Base-by-base conservation (phyloP, 2,329 filamentous ascomycete species). In the Ophiostoma sp. region DNA sequence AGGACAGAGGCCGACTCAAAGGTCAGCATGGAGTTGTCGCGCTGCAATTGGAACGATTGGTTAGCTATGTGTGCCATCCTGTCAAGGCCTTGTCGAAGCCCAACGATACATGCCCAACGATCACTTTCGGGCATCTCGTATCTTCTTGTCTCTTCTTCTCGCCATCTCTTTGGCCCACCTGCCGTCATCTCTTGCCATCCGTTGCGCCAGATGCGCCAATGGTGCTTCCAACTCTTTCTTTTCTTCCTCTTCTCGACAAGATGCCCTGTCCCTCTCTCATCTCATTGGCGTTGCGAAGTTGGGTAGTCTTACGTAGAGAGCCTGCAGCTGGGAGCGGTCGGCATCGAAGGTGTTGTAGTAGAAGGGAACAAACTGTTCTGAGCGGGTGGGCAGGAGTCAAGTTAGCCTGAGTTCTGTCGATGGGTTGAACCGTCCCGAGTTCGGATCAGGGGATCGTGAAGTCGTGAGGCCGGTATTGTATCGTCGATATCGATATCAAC, bases 291-390 rank as follows among this genome's bases (percentile, higher is more conserved):
- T 63, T 19, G 15, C 25, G 22, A n/a, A 31, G 15, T 25, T 31
- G 17, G 39, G 22, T 28, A 22, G 72, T 79, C 92, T 81, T 89
- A 97, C 95, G 87, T 98, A 98, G 85, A 98, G 93, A 75, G 84
- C 80, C 17, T 82, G 84, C 59, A 98, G 88, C 70, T 81, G 79
- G 72, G 84, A 83, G 79, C 94, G 91, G 83, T 95, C 87, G 75
- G 80, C 76, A 82, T 97, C 94, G 84, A 98, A 97, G 74, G 90
- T 91, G 80, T 91, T 87, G 88, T 97, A 98, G 90, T 98, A 98
- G 87, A 92, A 95, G 75, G 91, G 81, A 77, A 95, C 91, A 84
- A 98, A 98, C 84, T 97, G 89, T 82, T 91, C 95, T 98, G 80
- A 63, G n/a, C n/a, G 22, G 19, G 36, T n/a, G 33, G n/a, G 25